Evolutionary conservation across 352 stramenopile genomes (phyloP).

Genomic region (Phytophthora colocasiae): DNA sequence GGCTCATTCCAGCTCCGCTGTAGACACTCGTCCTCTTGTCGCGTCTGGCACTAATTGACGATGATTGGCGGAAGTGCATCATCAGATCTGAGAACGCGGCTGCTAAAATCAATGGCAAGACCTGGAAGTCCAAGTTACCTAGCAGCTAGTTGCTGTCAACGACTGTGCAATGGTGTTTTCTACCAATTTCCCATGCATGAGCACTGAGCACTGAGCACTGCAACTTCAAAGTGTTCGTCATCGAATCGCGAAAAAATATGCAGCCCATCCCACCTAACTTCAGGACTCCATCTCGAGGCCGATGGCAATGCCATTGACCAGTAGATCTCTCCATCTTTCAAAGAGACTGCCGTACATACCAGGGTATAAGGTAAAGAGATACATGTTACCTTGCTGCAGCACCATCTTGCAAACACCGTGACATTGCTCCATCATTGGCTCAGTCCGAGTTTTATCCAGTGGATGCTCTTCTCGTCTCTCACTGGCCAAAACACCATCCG

Average conservation of each 20-base stretch:
- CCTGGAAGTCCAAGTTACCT: no score
- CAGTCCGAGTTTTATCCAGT: constrained; percentile 22
- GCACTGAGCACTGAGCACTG: no score
- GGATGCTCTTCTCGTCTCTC: background rate
- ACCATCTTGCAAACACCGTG: constrained; percentile 3
- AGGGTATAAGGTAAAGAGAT: background rate
- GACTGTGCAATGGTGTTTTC: no score
- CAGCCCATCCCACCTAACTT: constrained; percentile 19
- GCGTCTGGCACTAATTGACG: background rate
- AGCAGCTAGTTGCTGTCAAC: no score
- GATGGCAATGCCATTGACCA: no score
- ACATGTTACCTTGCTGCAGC: no score
- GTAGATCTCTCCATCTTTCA: background rate
- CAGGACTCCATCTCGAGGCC: background rate
- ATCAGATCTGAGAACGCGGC: constrained; percentile 28
- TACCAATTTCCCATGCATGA: no score
- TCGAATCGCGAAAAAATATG: background rate
- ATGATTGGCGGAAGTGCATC: constrained; percentile 22
- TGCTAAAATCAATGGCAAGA: no score
- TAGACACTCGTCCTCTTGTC: background rate
- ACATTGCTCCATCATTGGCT: constrained; percentile 18
- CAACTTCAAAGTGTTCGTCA: constrained; percentile 23
- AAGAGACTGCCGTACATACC: background rate
- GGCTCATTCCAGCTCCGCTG: constrained; percentile 16
- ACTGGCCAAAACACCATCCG: constrained; percentile 5